Evolutionary conservation across 805 yeast genomes (phyloP), one percentile per base, ranked within the genome.

Genomic region (Millerozyma acaciae): DNA sequence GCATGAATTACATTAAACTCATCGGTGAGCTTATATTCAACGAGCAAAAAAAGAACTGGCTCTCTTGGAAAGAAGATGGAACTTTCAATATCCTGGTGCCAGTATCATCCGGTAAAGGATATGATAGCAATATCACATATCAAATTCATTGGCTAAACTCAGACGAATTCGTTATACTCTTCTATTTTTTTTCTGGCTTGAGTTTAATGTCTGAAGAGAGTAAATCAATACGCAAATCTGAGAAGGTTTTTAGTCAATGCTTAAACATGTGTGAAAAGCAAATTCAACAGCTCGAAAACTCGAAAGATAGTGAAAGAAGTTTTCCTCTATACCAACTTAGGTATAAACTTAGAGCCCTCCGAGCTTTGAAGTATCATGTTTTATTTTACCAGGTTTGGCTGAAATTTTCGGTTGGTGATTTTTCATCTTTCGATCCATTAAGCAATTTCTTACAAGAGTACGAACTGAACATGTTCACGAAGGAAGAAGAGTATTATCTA

Each of bases 111-210:
- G 16, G 8, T 15, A 17, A 30, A 23, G 30, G 23, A n/a, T 8
- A 14, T n/a, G 19, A 24, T 13, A 17, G 21, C 7, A 17, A 25
- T 4, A 7, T 28, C 9, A 30, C 32, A 12, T 65, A 39, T 43
- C 59, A 52, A 15, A 42, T 68, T 2, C 46, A 48, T 13, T 73
- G 78, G 76, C 34, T 71, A 8, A 54, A 60, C 9, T 54, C 67
- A 4, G 65, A 61, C 26, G 75, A 71, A 35, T 68, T 66, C 44
- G 57, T 61, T 6, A 53, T 67, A 14, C 34, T 60, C 26, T 53
- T 68, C 15, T 69, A 68, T 42, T 61, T 68, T 27, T 44, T 64
- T n/a, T 59, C 67, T 22, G 77, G 73, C 2, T 45, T 72, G 5
- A 47, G 60, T 5, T 59, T 63, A 20, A 39, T 70, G 14, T 45